A percentile compares a stretch with the other conserved stretches of the same genome.
Conservation (phyloP, 345 rosid species). For the Eucalyptus brandiana region DNA sequence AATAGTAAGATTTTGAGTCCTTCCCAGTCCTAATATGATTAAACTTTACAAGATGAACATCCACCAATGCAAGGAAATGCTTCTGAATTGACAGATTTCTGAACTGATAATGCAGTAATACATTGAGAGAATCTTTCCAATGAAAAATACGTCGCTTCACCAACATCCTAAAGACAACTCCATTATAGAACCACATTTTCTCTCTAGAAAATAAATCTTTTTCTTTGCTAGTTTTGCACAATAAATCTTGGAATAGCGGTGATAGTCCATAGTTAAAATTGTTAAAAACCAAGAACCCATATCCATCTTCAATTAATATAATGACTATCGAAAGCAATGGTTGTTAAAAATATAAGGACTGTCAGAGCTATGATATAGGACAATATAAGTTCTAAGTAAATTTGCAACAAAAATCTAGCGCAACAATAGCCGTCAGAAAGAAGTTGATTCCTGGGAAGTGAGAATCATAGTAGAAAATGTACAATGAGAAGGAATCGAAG, state of each 20-base stretch:
- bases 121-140: neutral
- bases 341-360: too few species aligned
- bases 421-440: neutral
- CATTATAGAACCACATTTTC: neutral
- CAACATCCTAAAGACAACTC: neutral
- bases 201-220: neutral
- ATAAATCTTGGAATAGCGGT: neutral
- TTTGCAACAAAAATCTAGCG: neutral
- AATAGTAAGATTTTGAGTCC: neutral
- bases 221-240: neutral
- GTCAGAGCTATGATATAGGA: neutral
- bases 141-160: neutral
- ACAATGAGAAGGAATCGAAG: too few species aligned
- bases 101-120: neutral
- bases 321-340: too few species aligned
- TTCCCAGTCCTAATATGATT: neutral
- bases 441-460: neutral
- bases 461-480: too few species aligned
- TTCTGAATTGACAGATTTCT: neutral
- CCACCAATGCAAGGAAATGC: neutral
- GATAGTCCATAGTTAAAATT: neutral
- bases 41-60: neutral
- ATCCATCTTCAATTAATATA: too few species aligned
- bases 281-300: neutral
- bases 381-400: neutral